Conservation (phyloP, 2,329 filamentous ascomycete genomes). For the Xylariaceae sp. region DNA sequence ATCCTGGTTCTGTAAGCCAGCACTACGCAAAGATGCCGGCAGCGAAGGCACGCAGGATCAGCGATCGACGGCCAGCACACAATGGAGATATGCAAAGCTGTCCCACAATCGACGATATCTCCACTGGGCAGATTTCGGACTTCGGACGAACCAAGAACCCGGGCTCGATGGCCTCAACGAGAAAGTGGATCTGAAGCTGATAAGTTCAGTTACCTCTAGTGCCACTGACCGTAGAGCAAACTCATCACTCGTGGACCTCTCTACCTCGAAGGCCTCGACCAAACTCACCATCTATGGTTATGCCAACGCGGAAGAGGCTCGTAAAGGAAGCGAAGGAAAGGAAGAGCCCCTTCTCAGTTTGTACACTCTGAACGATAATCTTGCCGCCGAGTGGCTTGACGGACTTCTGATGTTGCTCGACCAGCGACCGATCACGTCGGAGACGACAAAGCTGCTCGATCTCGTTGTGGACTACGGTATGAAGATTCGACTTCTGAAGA, state of each 20-base stretch:
- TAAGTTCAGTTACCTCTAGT: conserved; percentile 92
- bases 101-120: conserved; percentile 88
- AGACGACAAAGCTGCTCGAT: conserved; percentile 84
- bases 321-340: conserved; percentile 38
- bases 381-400: conserved; percentile 95
- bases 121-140: conserved; percentile 81
- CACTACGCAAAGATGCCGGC: conserved; percentile 42
- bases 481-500: conserved; percentile 87
- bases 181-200: conserved; percentile 79
- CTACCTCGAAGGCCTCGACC: conserved; percentile 52
- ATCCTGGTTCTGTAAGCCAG: conserved; percentile 70
- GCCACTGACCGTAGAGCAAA: conserved; percentile 57
- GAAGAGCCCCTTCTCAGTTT: conserved; percentile 79
- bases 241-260: conserved; percentile 24
- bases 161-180: conserved; percentile 67
- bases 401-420: conserved; percentile 91
- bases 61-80: conserved; percentile 44
- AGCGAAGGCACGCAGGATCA: conserved; percentile 37
- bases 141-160: conserved; percentile 59
- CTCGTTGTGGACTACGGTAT: conserved; percentile 86
- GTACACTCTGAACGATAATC: conserved; percentile 70
- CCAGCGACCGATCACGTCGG: conserved; percentile 92
- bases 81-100: conserved; percentile 79
- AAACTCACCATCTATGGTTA: conserved; percentile 91
- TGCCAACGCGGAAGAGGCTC: conserved; percentile 38